Conservation (phyloP, 2,329 filamentous ascomycete species). For the Dothistroma pini region DNA sequence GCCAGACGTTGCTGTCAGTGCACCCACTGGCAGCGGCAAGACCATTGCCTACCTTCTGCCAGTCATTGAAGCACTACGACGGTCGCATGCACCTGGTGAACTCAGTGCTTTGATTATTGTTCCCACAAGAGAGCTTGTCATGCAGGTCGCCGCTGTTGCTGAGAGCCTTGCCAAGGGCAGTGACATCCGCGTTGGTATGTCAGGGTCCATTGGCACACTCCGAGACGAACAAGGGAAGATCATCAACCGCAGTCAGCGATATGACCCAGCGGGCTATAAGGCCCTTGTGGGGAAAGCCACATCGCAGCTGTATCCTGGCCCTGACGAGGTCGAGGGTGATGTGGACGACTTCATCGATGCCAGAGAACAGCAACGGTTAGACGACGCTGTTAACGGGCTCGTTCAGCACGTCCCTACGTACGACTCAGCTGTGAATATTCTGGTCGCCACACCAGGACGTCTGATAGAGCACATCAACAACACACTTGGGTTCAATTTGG, state of each 20-base stretch:
- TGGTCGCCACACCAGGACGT: conserved; percentile 88
- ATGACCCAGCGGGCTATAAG: conserved; percentile 61
- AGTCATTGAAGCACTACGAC: conserved; percentile 71
- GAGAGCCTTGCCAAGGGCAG: conserved; percentile 71
- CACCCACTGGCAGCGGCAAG: conserved; percentile 93
- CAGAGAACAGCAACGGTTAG: conserved; percentile 31
- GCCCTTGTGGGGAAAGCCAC: conserved; percentile 42
- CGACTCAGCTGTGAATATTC: conserved; percentile 73
- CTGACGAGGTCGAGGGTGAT: conserved; percentile 28
- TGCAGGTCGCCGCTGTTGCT: conserved; percentile 72
- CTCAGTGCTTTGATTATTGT: conserved; percentile 80
- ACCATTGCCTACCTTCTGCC: conserved; percentile 89
- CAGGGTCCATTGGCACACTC: conserved; percentile 76
- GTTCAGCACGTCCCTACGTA: conserved; percentile 63
- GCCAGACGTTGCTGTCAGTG: conserved; percentile 80
- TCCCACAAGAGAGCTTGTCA: conserved; percentile 71
- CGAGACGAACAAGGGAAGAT: conserved; percentile 60
- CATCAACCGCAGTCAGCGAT: conserved; percentile 56
- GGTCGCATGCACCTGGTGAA: conserved; percentile 56
- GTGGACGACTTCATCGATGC: conserved; percentile 17
- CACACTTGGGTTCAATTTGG: conserved; percentile 76
- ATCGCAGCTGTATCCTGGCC: conserved; percentile 33
- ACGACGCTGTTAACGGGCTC: conserved; percentile 43
- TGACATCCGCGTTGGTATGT: conserved; percentile 72
- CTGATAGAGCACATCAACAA: conserved; percentile 86